phyloP scores from a whole-genome alignment of 352 stramenopile species.

The Pythium oligandrum region DNA sequence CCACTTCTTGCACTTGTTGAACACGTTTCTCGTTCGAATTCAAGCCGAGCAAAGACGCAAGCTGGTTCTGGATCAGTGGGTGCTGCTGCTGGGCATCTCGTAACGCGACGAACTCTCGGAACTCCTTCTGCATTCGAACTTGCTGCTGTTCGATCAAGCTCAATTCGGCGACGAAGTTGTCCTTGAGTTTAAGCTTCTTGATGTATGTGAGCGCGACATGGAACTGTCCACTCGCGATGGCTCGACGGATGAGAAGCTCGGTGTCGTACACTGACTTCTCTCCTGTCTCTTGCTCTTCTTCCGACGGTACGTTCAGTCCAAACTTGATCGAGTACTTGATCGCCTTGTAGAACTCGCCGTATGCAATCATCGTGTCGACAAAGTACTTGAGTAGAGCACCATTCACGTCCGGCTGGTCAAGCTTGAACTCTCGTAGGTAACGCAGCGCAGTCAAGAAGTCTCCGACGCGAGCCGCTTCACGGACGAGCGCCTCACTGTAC shows the following conservation, averaged over 20 bases:
- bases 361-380: constrained; percentile 59
- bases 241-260: constrained; percentile 42
- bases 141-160: constrained; percentile 53
- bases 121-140: constrained; percentile 40
- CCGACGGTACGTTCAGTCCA: constrained; percentile 26
- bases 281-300: constrained; percentile 27
- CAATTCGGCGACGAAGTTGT: constrained; percentile 54
- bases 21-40: constrained; percentile 43
- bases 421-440: constrained; percentile 78
- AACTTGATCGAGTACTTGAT: constrained; percentile 89
- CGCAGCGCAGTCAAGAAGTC: constrained; percentile 66
- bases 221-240: constrained; percentile 57
- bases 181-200: constrained; percentile 69
- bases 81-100: constrained; percentile 48
- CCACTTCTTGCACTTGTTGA: constrained; percentile 36
- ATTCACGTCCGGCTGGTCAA: constrained; percentile 42
- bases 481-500: constrained; percentile 43
- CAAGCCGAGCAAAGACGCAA: constrained; percentile 36
- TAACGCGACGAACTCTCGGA: constrained; percentile 51
- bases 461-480: constrained; percentile 43
- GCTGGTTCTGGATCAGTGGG: constrained; percentile 26
- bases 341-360: constrained; percentile 82
- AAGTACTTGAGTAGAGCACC: constrained; percentile 42
- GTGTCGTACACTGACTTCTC: constrained; percentile 42
- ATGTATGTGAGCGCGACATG: constrained; percentile 80